Evolutionary conservation across 2,329 filamentous ascomycete genomes (phyloP).

Genomic region (Sporothrix pallida): DNA sequence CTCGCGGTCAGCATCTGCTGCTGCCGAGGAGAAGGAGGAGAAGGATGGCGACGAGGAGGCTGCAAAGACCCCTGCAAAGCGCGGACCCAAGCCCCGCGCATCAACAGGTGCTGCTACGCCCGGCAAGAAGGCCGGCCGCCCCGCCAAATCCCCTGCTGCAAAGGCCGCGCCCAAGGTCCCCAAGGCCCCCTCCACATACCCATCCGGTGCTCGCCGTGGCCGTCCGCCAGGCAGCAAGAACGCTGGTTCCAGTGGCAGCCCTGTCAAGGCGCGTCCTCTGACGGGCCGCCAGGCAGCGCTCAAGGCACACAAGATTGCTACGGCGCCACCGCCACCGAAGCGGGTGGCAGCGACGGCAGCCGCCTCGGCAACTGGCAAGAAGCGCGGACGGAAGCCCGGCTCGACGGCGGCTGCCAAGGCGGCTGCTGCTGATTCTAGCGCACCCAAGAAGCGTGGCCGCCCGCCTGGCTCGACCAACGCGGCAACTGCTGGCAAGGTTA

Average conservation of each 20-base stretch:
- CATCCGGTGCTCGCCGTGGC: slow-evolving; percentile 28
- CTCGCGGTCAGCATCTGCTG: too few relatives aligned
- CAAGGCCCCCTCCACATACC: not conserved
- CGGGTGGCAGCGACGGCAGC: not conserved
- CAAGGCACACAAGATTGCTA: slow-evolving; percentile 29
- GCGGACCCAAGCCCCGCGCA: slow-evolving; percentile 11
- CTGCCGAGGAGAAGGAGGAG: not conserved
- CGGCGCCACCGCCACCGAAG: slow-evolving; percentile 26
- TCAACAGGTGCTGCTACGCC: slow-evolving; percentile 7
- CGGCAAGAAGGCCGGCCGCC: slow-evolving; percentile 14
- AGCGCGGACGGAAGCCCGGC: slow-evolving; percentile 18
- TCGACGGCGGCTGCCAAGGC: slow-evolving; percentile 5
- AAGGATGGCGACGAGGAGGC: not conserved
- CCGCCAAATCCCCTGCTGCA: not conserved
- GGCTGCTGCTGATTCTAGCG: not conserved
- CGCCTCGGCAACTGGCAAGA: slow-evolving; percentile 18
- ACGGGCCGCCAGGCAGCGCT: slow-evolving; percentile 32
- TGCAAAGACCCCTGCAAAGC: slow-evolving; percentile 9
- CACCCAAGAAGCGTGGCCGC: slow-evolving; percentile 28
- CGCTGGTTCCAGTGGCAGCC: not conserved
- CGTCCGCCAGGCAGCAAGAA: slow-evolving; percentile 31
- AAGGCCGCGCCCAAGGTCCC: slow-evolving; percentile 3
- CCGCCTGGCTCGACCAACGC: slow-evolving; percentile 1
- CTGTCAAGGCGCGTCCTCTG: slow-evolving; percentile 19
- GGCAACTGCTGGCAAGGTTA: not conserved